A percentile compares a stretch with the other conserved stretches of the same genome.
Conservation (phyloP, 208 protist genomes). For the Leishmania aethiopica region DNA sequence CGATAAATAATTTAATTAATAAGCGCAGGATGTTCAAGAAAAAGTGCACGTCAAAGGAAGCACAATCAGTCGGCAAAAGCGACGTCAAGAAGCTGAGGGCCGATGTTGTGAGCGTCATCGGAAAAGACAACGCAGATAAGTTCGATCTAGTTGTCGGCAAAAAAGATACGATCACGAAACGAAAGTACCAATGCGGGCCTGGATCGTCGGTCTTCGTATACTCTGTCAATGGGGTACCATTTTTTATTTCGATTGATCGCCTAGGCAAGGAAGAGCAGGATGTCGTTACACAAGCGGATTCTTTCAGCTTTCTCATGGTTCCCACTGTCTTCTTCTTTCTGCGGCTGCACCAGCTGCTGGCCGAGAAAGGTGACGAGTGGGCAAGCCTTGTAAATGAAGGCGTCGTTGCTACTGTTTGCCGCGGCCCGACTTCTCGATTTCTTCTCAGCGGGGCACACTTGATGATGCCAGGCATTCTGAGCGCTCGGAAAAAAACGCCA, state of each 20-base stretch:
- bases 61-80: slow-evolving; percentile 45
- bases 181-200: slow-evolving; percentile 45
- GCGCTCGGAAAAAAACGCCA: slow-evolving; percentile 6
- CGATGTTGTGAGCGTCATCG: slow-evolving; percentile 36
- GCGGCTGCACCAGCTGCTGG: slow-evolving; percentile 30
- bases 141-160: slow-evolving; percentile 62
- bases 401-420: slow-evolving; percentile 41
- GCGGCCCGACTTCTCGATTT: slow-evolving; percentile 63
- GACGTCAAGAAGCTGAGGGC: slow-evolving; percentile 56
- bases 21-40: slow-evolving; percentile 63
- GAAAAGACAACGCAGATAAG: slow-evolving; percentile 38
- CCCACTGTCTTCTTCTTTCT: slow-evolving; percentile 79
- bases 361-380: slow-evolving; percentile 28
- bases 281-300: slow-evolving; percentile 16
- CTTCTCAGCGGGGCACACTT: slow-evolving; percentile 76
- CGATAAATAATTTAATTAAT: neutral
- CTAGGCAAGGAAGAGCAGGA: slow-evolving; percentile 38
- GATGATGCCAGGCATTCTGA: slow-evolving; percentile 80
- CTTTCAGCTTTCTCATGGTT: slow-evolving; percentile 17
- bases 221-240: slow-evolving; percentile 56
- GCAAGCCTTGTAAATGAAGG: slow-evolving; percentile 14
- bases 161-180: slow-evolving; percentile 42
- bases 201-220: slow-evolving; percentile 47
- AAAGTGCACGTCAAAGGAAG: slow-evolving; percentile 58
- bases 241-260: slow-evolving; percentile 49